These are phyloP conservation scores for Puya raimondii DNA, from an alignment of 176 grass and related monocot species.

Conservation along the genomic window DNA sequence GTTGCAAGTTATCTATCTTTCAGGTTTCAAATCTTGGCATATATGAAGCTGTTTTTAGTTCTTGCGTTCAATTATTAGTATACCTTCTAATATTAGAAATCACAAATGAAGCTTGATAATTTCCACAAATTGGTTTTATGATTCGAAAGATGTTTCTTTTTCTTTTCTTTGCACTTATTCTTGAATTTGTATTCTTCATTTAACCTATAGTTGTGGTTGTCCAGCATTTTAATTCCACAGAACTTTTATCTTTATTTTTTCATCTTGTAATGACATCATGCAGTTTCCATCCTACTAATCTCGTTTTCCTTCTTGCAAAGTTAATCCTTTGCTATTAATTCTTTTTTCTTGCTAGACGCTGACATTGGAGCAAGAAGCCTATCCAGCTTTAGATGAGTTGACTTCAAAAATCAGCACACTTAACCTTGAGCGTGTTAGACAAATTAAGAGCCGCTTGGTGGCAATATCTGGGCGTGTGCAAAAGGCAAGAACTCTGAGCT, in stretches of 20 bases:
- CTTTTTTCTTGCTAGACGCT: constrained; percentile 37
- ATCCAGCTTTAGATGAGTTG: constrained; percentile 93
- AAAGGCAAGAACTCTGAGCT: constrained; percentile 41
- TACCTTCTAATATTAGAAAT: no score
- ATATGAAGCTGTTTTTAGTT: neutral
- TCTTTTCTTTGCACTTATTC: constrained; percentile 10
- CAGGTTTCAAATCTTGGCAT: neutral
- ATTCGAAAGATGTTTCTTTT: neutral
- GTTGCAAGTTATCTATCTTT: neutral
- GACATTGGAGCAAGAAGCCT: constrained; percentile 89
- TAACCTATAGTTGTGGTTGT: neutral
- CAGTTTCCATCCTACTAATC: neutral
- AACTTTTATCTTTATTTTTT: neutral
- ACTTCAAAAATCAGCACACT: constrained; percentile 98
- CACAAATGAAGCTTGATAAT: neutral
- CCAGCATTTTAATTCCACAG: neutral
- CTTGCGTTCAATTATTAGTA: neutral
- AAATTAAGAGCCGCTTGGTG: constrained; percentile 94
- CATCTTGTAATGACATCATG: neutral
- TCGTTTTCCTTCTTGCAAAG: neutral
- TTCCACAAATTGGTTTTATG: neutral
- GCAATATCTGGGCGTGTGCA: constrained; percentile 89
- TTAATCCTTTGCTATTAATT: constrained; percentile 8
- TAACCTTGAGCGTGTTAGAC: constrained; percentile 88
- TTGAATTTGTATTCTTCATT: constrained; percentile 4